These are phyloP conservation scores for Capsicum rhomboideum DNA, from an alignment of 257 asterid genomes.

Conservation along the genomic window DNA sequence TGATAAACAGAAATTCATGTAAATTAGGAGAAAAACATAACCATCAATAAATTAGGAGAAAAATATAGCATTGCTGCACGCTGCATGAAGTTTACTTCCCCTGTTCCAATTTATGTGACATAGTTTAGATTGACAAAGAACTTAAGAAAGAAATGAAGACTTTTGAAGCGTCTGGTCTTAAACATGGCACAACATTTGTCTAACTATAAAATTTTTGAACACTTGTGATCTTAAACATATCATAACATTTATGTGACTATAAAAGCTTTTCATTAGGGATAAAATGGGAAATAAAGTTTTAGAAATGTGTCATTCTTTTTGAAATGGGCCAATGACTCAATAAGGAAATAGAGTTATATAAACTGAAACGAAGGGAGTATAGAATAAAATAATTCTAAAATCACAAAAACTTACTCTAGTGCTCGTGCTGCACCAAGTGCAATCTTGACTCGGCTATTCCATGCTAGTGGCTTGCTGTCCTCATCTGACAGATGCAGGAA, in stretches of 20 bases:
- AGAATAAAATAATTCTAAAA: background rate
- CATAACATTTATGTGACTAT: background rate
- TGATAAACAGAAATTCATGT: no score
- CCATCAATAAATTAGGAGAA: background rate
- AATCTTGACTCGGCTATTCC: conserved; percentile 93
- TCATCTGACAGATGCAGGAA: conserved; percentile 77
- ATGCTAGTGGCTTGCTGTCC: conserved; percentile 63
- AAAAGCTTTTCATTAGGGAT: background rate
- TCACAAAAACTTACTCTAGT: conserved; percentile 53
- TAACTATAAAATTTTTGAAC: background rate
- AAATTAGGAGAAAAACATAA: background rate
- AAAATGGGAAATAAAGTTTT: background rate
- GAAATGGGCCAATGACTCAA: background rate
- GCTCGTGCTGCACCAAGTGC: conserved; percentile 98
- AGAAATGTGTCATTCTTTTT: background rate
- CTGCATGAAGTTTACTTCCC: background rate
- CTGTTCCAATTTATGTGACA: background rate
- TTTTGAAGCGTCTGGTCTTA: background rate
- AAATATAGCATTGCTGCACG: background rate
- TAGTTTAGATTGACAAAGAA: no score
- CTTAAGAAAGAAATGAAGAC: background rate
- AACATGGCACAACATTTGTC: background rate
- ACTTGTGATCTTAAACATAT: background rate
- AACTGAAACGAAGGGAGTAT: background rate
- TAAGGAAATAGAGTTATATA: background rate